Evolutionary conservation across 345 rosid genomes (phyloP), one percentile per base, ranked within the genome.

Genomic region (Orychophragmus violaceus): DNA sequence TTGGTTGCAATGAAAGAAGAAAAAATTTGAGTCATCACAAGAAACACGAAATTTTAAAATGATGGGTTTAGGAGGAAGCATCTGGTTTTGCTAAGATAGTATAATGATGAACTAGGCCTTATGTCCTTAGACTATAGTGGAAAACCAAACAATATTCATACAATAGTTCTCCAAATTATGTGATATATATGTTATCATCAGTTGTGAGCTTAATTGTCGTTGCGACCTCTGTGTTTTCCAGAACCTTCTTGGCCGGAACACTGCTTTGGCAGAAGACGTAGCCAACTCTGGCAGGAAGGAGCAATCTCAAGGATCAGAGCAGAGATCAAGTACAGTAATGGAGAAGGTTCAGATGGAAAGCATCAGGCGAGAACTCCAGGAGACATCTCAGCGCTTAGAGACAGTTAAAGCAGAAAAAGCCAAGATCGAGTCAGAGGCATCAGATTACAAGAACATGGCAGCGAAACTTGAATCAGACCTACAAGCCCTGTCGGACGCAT

Each of bases 201-300:
- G 41, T 23, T 60, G 46, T 30, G 23, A 62, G 57, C 8, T 62
- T 53, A n/a, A 6, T 36, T 64, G 22, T 62, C 29, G 24, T 56
- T 62, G 59, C 1, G 6, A 18, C 45, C 25, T 65, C 59, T 60
- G 21, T 33, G 57, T 64, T 68, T 51, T 51, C 5, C 66, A 94
- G 97, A 84, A 80, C 30, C 96, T 95, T 70, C 85, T 95, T 32
- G 85, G 91, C 62, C 84, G 96, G 19, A 95, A 95, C 76, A 82
- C 95, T 37, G 80, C 82, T 49, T 74, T 95, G 78, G 99, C 96
- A 0, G 99, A 89, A 83, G 91, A 87, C 44, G 71, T 95, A 66
- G 88, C 93, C 17, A 85, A 77, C 75, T 69, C 77, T 7, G 96
- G 97, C 6, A 85, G 83, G 57, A 69, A 69, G 55, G 83, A 78